Evolutionary conservation across 2,329 filamentous ascomycete species (phyloP).

Genomic region (Botrytis galanthina): DNA sequence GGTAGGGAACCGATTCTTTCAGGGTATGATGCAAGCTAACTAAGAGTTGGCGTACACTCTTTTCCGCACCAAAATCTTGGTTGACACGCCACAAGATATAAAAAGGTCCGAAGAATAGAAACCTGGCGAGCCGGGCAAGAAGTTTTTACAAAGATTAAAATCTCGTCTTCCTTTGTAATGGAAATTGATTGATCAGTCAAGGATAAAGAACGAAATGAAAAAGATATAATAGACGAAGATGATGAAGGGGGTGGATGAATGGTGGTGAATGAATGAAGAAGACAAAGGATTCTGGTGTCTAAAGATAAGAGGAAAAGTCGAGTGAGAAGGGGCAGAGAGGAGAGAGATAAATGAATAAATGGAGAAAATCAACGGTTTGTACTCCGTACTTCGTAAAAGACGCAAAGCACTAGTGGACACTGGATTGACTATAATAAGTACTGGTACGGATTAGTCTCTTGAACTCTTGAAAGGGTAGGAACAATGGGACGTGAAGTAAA

Average conservation of each 20-base stretch:
- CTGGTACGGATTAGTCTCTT: slow-evolving; percentile 7
- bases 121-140: background rate
- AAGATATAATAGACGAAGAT: slow-evolving; percentile 12
- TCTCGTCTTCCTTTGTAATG: background rate
- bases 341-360: slow-evolving; percentile 9
- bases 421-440: background rate
- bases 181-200: slow-evolving; percentile 5
- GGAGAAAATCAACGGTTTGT: background rate
- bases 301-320: background rate
- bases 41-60: background rate
- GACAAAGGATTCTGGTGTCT: slow-evolving; percentile 3
- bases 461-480: background rate
- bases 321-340: background rate
- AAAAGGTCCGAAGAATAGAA: background rate
- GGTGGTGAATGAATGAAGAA: background rate
- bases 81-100: slow-evolving; percentile 11
- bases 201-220: background rate
- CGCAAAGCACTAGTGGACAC: background rate
- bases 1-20: slow-evolving; percentile 11
- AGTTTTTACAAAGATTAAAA: background rate
- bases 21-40: slow-evolving; percentile 16
- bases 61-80: background rate
- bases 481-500: slow-evolving; percentile 9
- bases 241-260: background rate
- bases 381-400: slow-evolving; percentile 1